phyloP scores from a whole-genome alignment of 2,329 filamentous ascomycete genomes.

The Fusarium lateritium region DNA sequence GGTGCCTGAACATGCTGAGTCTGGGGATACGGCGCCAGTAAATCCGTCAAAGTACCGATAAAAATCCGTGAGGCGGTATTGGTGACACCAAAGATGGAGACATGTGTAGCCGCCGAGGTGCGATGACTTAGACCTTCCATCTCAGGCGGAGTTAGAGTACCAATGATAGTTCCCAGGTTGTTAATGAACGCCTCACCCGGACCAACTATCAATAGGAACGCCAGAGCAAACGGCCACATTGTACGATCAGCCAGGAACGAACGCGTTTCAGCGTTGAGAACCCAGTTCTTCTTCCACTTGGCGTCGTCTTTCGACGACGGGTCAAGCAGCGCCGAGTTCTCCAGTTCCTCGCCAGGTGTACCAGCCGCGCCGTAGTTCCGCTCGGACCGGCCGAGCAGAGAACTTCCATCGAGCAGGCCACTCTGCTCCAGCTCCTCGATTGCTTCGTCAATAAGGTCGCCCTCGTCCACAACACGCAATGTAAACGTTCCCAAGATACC shows the following conservation, averaged over 20 bases:
- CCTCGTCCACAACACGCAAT: conserved; percentile 85
- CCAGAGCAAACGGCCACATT: conserved; percentile 94
- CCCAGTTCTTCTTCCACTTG: conserved; percentile 85
- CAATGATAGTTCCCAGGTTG: conserved; percentile 94
- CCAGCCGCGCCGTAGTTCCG: conserved; percentile 74
- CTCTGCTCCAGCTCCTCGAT: conserved; percentile 93
- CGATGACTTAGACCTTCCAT: conserved; percentile 58
- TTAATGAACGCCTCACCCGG: conserved; percentile 99
- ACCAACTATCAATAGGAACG: conserved; percentile 93
- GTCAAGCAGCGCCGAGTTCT: conserved; percentile 59
- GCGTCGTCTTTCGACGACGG: conserved; percentile 62
- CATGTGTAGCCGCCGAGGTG: conserved; percentile 85
- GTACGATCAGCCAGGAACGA: conserved; percentile 88
- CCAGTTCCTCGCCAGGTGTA: conserved; percentile 61
- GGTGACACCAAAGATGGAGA: conserved; percentile 91
- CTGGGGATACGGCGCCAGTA: conserved; percentile 80
- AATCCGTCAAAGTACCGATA: conserved; percentile 89
- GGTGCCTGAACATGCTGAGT: conserved; percentile 69
- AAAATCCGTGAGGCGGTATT: conserved; percentile 92
- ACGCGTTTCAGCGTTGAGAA: conserved; percentile 91
- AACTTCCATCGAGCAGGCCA: conserved; percentile 82
- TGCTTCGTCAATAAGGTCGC: conserved; percentile 89
- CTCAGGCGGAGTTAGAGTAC: conserved; percentile 79
- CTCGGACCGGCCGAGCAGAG: conserved; percentile 74
- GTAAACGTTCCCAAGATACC: conserved; percentile 82